Base-by-base conservation (phyloP, 2,329 filamentous ascomycete genomes). In the Aspergillus oerlinghausenensis region DNA sequence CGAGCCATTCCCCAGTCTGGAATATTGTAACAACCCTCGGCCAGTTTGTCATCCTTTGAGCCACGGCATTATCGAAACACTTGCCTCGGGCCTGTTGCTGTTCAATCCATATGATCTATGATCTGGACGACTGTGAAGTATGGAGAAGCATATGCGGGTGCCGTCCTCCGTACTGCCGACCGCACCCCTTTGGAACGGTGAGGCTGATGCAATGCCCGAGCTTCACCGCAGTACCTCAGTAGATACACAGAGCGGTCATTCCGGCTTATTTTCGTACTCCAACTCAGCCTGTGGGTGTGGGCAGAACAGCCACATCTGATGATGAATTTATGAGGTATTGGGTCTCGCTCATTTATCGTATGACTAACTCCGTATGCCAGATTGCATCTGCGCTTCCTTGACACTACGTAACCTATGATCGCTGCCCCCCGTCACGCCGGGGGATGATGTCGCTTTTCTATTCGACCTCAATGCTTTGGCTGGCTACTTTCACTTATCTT, bases 241-340 rank as follows among this genome's bases (percentile, higher is more conserved):
- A 29, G 28, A 29, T 10, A 29, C 28, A 29, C 28, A 29, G 4
- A 29, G 9, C 9, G 10, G 3, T 57, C 56, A 60, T 62, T 55
- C 63, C 63, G 64, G 60, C 35, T 59, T 54, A 61, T 65, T 66
- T 63, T 66, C 64, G 64, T 66, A 51, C 47, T 48, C 62, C 54
- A 54, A 48, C 28, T 32, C 55, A 57, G 45, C 54, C 59, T 55
- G 48, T 58, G 53, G 54, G 29, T 57, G 21, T 19, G 51, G 49
- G 48, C 54, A 49, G 47, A 49, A 48, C 32, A 49, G 32, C 49
- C 50, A 55, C 48, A 49, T 54, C 40, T 49, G 49, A 55, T 61
- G 57, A 57, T 58, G 60, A 61, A 49, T 55, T 54, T 59, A 64
- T 64, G 63, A 60, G 58, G 58, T 63, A 60, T 61, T 62, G 61